A percentile compares a stretch with the other conserved stretches of the same genome.
These are phyloP conservation scores for Neoboletus magnificus DNA, from an alignment of 768 basidiomycete genomes.

Conservation along the genomic window DNA sequence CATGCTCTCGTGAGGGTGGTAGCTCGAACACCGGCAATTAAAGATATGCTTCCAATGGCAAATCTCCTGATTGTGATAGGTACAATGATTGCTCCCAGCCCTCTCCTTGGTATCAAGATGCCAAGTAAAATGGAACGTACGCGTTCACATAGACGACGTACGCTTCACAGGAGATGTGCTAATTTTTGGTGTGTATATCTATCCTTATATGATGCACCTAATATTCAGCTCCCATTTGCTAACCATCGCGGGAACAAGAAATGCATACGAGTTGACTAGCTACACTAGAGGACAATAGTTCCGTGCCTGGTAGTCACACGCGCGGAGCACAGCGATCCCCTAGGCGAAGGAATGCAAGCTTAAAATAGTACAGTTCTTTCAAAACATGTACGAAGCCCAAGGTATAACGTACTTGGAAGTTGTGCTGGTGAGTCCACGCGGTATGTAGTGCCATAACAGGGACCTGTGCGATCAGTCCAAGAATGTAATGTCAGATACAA, in stretches of 20 bases:
- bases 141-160: background rate
- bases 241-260: background rate
- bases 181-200: background rate
- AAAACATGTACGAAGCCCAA: background rate
- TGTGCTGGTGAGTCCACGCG: background rate
- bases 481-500: background rate
- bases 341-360: background rate
- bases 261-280: background rate
- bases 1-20: too few relatives aligned
- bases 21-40: too few relatives aligned
- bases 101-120: background rate
- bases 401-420: conserved; percentile 8
- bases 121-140: background rate
- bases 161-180: background rate
- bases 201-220: background rate
- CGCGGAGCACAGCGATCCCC: background rate
- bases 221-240: too few relatives aligned
- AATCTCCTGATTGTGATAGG: too few relatives aligned
- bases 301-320: background rate
- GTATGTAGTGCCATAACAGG: background rate
- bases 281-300: background rate
- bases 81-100: background rate
- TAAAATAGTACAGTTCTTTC: background rate
- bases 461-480: conserved; percentile 4
- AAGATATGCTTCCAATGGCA: background rate